Evolutionary conservation across 2,329 filamentous ascomycete species (phyloP), one percentile per base, ranked within the genome.

Genomic region (Hypoxylon sp.): DNA sequence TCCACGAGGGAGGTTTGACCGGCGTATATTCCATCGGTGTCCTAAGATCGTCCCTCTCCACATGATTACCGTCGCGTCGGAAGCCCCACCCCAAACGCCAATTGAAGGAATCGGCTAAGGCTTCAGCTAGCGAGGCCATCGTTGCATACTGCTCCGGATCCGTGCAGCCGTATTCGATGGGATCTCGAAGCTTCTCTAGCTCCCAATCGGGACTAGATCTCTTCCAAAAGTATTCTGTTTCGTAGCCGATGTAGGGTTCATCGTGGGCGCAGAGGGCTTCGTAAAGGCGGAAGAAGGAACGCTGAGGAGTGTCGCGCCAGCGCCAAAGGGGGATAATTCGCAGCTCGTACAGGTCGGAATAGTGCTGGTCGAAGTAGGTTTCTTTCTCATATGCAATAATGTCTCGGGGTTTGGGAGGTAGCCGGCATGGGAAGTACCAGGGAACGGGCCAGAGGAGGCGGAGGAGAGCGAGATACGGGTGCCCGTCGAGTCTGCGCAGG

Each of bases 221-320:
- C 8, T 64, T 58, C 69, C 70, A 75, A 43, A 73, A 67, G 47
- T 75, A 75, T 62, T 74, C 70, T 10, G 68, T 68, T 61, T 72
- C 72, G 28, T 71, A 73, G 19, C 67, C 63, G 6, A 73, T 67
- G 20, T 72, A 58, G 5, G 56, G 37, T 8, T 70, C 72, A 54
- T 74, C 65, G 10, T 60, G 60, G 32, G 69, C 69, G 52, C 70
- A 73, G n/a, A 72, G 61, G 13, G 69, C 70, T 57, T 75, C 72
- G 50, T 74, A 74, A 2, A 74, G 59, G 15, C 71, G 70, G 54
- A 70, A 74, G 39, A 74, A 68, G 26, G 72, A 67, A 19, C 72
- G 58, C 39, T 68, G 66, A n/a, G 65, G 62, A 46, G 71, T 74
- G 55, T 74, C 72, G 41, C 73, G 72, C 52, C 59, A 63, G 52